Percentiles rank a stretch among this genome's conserved stretches.
phyloP scores from a whole-genome alignment of 2,329 filamentous ascomycete genomes.

The Epichloe aotearoae region DNA sequence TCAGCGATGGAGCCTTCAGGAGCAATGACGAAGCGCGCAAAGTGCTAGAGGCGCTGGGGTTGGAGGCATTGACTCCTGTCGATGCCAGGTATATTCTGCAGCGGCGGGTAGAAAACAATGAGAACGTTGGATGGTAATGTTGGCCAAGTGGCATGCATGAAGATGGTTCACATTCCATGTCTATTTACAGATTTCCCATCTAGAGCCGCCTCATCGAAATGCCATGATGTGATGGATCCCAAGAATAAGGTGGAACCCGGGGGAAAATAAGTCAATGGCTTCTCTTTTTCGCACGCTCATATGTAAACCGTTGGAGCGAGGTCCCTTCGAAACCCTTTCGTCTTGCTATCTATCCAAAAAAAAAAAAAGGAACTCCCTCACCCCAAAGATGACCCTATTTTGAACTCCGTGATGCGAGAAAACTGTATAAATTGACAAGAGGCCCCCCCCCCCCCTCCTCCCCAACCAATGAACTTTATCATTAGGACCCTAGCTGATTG shows the following conservation, averaged over 20 bases:
- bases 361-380: not conserved
- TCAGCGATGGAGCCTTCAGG: slow-evolving; percentile 41
- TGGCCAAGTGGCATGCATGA: not conserved
- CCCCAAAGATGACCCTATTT: not conserved
- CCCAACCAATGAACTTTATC: not conserved
- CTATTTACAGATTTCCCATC: too few relatives aligned
- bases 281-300: too few relatives aligned
- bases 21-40: slow-evolving; percentile 44
- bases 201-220: too few relatives aligned
- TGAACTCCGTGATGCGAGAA: not conserved
- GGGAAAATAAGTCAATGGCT: too few relatives aligned
- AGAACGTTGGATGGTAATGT: slow-evolving; percentile 25
- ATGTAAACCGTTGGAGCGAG: too few relatives aligned
- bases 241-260: too few relatives aligned
- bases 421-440: not conserved
- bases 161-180: not conserved
- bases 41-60: slow-evolving; percentile 46
- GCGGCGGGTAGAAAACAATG: slow-evolving; percentile 50
- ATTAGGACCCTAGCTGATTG: slow-evolving; percentile 30
- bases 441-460: too few relatives aligned
- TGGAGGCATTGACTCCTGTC: slow-evolving; percentile 47
- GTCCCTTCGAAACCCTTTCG: too few relatives aligned
- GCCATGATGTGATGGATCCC: too few relatives aligned
- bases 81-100: slow-evolving; percentile 55
- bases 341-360: not conserved